Evolutionary conservation across 2,329 filamentous ascomycete genomes (phyloP).

Genomic region (Tolypocladium sp.): DNA sequence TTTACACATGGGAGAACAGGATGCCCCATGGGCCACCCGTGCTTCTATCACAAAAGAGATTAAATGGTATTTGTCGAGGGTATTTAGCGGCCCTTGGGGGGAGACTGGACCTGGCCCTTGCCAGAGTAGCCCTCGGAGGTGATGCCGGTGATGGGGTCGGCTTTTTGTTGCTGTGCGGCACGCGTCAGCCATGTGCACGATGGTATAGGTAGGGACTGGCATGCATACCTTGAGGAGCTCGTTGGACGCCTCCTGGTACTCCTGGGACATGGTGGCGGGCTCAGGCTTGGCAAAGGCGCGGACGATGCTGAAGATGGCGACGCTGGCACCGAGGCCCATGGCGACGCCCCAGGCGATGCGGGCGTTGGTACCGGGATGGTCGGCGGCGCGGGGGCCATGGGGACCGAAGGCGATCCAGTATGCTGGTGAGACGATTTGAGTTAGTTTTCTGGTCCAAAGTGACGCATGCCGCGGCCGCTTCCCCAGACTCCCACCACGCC

Average conservation of each 20-base stretch:
- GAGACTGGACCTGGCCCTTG: slow-evolving; percentile 68
- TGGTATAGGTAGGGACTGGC: neutral
- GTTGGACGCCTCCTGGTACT: slow-evolving; percentile 93
- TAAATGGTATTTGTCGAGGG: slow-evolving; percentile 12
- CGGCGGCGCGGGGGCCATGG: slow-evolving; percentile 79
- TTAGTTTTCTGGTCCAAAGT: slow-evolving; percentile 20
- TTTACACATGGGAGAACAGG: slow-evolving; percentile 24
- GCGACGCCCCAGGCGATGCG: slow-evolving; percentile 68
- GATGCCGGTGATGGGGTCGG: slow-evolving; percentile 81
- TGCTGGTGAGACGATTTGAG: slow-evolving; percentile 49
- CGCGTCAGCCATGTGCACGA: neutral
- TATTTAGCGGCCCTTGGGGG: slow-evolving; percentile 40
- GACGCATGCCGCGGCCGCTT: slow-evolving; percentile 1
- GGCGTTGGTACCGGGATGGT: slow-evolving; percentile 76
- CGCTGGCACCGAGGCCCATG: slow-evolving; percentile 56
- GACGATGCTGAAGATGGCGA: slow-evolving; percentile 62
- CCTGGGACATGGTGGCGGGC: slow-evolving; percentile 87
- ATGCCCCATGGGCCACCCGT: slow-evolving; percentile 18
- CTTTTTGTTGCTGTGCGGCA: slow-evolving; percentile 60
- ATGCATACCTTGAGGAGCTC: slow-evolving; percentile 75
- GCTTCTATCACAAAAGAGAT: slow-evolving; percentile 26
- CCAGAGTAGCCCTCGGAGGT: slow-evolving; percentile 70
- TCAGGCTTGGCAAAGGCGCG: slow-evolving; percentile 62
- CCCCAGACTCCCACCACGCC: slow-evolving; percentile 3
- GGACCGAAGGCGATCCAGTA: slow-evolving; percentile 99